These are phyloP conservation scores for Zygoascus bituminiphila DNA, from an alignment of 805 yeast species.

Conservation along the genomic window DNA sequence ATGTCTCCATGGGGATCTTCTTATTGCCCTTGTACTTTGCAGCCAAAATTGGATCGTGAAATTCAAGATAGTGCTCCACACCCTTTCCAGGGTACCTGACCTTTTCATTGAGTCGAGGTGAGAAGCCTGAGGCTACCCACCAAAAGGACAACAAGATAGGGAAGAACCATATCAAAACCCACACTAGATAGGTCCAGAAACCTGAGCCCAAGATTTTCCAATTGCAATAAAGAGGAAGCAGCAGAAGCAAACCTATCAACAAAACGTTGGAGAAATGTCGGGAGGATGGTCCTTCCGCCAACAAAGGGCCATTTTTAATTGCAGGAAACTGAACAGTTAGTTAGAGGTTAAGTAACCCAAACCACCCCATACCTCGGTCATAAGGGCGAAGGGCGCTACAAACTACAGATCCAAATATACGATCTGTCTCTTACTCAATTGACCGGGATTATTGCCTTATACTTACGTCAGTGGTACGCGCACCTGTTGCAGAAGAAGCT, in stretches of 20 bases:
- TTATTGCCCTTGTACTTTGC: slow-evolving; percentile 59
- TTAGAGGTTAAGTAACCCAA: no score
- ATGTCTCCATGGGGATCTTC: slow-evolving; percentile 88
- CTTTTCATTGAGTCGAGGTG: slow-evolving; percentile 76
- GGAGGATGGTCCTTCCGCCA: slow-evolving; percentile 88
- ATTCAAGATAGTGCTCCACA: slow-evolving; percentile 70
- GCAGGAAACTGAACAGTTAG: slow-evolving; percentile 42
- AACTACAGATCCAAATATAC: no score
- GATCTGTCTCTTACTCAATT: no score
- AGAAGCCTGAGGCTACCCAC: slow-evolving; percentile 66
- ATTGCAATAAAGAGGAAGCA: slow-evolving; percentile 56
- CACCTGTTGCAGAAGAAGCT: slow-evolving; percentile 40
- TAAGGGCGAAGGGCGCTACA: no score
- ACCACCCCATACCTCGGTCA: no score
- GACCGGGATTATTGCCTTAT: no score
- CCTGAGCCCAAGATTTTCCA: slow-evolving; percentile 63
- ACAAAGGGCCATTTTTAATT: slow-evolving; percentile 76
- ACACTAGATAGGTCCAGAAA: slow-evolving; percentile 54
- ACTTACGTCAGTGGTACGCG: slow-evolving; percentile 41
- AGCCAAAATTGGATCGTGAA: slow-evolving; percentile 64
- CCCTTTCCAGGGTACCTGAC: slow-evolving; percentile 69
- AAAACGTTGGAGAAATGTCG: slow-evolving; percentile 60
- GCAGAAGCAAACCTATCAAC: slow-evolving; percentile 41
- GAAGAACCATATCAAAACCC: slow-evolving; percentile 44
- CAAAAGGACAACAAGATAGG: slow-evolving; percentile 79